A percentile compares a stretch with the other conserved stretches of the same genome.
Evolutionary conservation across 228 moss, liverwort and hornwort species (phyloP).

Genomic region (Sphagnum fallax): DNA sequence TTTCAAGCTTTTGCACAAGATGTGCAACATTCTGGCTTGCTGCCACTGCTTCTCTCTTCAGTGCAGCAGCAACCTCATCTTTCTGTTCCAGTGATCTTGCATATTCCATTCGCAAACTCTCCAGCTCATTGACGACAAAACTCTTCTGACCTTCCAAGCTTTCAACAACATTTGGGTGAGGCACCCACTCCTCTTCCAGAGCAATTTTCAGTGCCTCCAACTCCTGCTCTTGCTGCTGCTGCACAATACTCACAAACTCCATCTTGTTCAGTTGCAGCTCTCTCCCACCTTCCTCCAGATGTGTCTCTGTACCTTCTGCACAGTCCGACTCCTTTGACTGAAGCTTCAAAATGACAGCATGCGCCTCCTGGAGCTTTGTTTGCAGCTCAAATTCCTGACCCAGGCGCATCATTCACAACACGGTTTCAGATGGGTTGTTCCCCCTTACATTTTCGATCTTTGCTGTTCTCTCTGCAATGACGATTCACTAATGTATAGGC

Average conservation of each 20-base stretch:
- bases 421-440: neutral
- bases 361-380: neutral
- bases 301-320: neutral
- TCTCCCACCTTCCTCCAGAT: neutral
- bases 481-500: no score
- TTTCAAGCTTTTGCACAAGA: constrained; percentile 44
- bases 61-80: constrained; percentile 24
- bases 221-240: constrained; percentile 23
- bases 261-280: neutral
- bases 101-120: constrained; percentile 27
- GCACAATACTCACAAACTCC: constrained; percentile 6
- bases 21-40: constrained; percentile 19
- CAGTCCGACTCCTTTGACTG: neutral
- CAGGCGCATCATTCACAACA: no score
- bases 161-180: constrained; percentile 13
- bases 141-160: constrained; percentile 38
- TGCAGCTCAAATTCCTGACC: neutral
- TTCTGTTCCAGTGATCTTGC: constrained; percentile 54
- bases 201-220: constrained; percentile 21
- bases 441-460: neutral
- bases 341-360: neutral
- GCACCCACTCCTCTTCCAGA: neutral
- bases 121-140: constrained; percentile 27
- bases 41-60: constrained; percentile 16
- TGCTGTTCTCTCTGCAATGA: no score